These are phyloP conservation scores for Scorias spongiosa DNA, from an alignment of 2,329 filamentous ascomycete species.

Conservation along the genomic window DNA sequence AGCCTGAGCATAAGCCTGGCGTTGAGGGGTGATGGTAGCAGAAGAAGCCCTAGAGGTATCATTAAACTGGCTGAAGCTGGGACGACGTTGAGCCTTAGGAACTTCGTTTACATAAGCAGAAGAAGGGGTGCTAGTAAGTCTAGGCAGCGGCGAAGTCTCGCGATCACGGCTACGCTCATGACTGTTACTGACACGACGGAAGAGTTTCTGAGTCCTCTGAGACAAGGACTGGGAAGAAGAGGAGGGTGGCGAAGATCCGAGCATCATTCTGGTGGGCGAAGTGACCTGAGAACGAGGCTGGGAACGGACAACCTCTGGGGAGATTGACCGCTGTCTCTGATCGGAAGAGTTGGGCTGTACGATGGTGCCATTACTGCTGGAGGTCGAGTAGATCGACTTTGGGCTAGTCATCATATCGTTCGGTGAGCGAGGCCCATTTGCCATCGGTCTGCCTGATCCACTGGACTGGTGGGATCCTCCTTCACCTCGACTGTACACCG, in stretches of 20 bases:
- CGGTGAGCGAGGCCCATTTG: slow-evolving; percentile 6
- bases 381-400: slow-evolving; percentile 3
- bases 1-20: neutral
- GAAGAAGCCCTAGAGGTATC: neutral
- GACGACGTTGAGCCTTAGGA: slow-evolving; percentile 4
- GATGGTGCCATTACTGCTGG: neutral
- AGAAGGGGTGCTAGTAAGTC: slow-evolving; percentile 10
- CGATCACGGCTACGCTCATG: neutral
- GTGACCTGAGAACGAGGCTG: neutral
- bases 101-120: slow-evolving; percentile 6
- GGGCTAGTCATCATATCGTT: slow-evolving; percentile 9
- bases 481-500: slow-evolving; percentile 14
- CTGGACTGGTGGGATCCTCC: slow-evolving; percentile 13
- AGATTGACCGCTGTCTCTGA: neutral
- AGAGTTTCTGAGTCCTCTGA: slow-evolving; percentile 17
- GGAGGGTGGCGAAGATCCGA: neutral
- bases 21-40: neutral
- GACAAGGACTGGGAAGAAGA: slow-evolving; percentile 7
- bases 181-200: slow-evolving; percentile 18
- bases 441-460: slow-evolving; percentile 5
- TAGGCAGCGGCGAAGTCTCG: slow-evolving; percentile 7
- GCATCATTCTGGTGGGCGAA: neutral
- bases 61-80: slow-evolving; percentile 3
- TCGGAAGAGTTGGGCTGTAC: neutral
- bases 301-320: neutral